Evolutionary conservation across 371 early-diverging fungal species (phyloP).

Genomic region (Nematocida major): DNA sequence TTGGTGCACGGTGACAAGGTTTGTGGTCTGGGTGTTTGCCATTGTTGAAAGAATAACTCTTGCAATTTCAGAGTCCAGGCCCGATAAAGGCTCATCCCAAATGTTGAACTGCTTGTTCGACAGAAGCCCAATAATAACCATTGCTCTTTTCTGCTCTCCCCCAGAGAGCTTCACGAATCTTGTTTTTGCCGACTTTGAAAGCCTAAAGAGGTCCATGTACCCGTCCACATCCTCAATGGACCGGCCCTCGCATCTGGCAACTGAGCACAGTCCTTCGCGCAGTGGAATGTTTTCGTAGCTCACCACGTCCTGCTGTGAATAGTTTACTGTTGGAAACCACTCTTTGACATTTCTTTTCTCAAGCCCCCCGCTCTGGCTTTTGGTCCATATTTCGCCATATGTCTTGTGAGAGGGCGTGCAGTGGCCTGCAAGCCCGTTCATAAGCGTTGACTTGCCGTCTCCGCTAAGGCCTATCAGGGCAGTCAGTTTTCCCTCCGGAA

Average conservation of each 20-base stretch:
- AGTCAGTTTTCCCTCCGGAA: neutral
- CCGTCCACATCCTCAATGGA: neutral
- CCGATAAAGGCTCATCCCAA: slow-evolving; percentile 35
- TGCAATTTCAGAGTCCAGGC: slow-evolving; percentile 16
- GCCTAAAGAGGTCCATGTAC: neutral
- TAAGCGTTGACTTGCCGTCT: slow-evolving; percentile 66
- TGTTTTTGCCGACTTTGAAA: neutral
- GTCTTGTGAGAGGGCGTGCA: slow-evolving; percentile 66
- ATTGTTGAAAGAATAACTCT: neutral
- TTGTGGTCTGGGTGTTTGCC: neutral
- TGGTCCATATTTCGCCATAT: slow-evolving; percentile 66
- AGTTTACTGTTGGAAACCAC: neutral
- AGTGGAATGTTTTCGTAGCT: neutral
- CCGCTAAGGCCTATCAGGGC: slow-evolving; percentile 71
- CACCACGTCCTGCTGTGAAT: neutral
- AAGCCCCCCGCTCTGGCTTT: slow-evolving; percentile 23
- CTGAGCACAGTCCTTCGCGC: neutral
- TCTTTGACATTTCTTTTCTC: slow-evolving; percentile 14
- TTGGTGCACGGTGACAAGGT: slow-evolving; percentile 23
- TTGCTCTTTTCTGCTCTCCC: slow-evolving; percentile 13
- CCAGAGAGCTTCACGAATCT: slow-evolving; percentile 16
- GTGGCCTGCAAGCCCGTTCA: slow-evolving; percentile 66
- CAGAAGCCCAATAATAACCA: slow-evolving; percentile 7
- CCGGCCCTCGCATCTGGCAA: neutral
- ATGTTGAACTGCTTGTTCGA: slow-evolving; percentile 1